These are phyloP conservation scores for Sungouiozyma ichnusensis DNA, from an alignment of 805 yeast species.

Conservation along the genomic window DNA sequence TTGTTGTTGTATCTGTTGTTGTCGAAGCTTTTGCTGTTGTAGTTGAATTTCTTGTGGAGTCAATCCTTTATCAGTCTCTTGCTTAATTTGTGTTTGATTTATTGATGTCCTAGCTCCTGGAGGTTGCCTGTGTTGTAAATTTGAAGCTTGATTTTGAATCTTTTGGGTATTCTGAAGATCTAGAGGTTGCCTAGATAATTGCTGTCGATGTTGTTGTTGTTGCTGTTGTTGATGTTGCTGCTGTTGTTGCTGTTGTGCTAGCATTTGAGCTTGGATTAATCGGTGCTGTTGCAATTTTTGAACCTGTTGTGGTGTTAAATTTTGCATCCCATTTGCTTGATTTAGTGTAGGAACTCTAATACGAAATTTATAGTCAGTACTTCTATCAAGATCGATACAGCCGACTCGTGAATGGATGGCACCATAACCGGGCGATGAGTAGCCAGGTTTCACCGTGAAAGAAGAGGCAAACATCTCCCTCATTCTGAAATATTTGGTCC, in stretches of 20 bases:
- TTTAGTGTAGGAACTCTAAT: slow-evolving; percentile 34
- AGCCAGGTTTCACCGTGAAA: slow-evolving; percentile 25
- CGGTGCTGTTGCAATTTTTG: slow-evolving; percentile 21
- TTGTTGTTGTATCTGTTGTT: slow-evolving; percentile 28
- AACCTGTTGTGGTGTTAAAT: slow-evolving; percentile 16
- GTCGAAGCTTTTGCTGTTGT: slow-evolving; percentile 27
- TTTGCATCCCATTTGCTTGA: slow-evolving; percentile 5
- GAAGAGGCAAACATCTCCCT: slow-evolving; percentile 92
- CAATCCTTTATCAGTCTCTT: slow-evolving; percentile 14
- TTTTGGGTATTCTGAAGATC: not conserved
- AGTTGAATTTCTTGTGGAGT: slow-evolving; percentile 28
- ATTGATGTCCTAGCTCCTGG: not conserved
- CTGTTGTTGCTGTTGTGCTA: slow-evolving; percentile 7
- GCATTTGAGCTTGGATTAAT: slow-evolving; percentile 11
- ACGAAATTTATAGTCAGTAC: slow-evolving; percentile 51
- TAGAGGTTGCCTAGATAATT: slow-evolving; percentile 1
- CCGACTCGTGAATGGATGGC: slow-evolving; percentile 51
- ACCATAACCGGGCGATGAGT: slow-evolving; percentile 49
- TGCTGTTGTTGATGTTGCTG: slow-evolving; percentile 6
- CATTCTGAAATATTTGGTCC: slow-evolving; percentile 72
- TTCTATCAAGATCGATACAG: slow-evolving; percentile 61
- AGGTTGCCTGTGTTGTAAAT: not conserved
- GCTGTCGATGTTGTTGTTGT: slow-evolving; percentile 2
- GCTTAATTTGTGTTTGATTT: slow-evolving; percentile 1
- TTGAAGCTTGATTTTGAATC: not conserved